A percentile compares a stretch with the other conserved stretches of the same genome.
These are phyloP conservation scores for Cudoniella acicularis DNA, from an alignment of 495 filamentous ascomycete species.

Conservation along the genomic window DNA sequence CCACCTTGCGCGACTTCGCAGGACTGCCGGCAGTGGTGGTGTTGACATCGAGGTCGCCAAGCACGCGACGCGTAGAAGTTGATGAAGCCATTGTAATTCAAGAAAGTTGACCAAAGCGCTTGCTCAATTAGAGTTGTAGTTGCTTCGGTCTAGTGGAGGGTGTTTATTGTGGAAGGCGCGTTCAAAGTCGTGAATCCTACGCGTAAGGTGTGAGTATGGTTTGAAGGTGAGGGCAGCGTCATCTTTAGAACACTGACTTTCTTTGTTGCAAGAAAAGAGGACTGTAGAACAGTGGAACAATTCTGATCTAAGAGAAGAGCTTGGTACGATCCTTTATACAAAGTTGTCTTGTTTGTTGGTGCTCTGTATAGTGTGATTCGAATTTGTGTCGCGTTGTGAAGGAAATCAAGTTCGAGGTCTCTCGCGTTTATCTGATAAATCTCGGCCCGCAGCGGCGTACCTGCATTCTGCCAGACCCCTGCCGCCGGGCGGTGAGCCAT, in stretches of 20 bases:
- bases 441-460: constrained; percentile 9
- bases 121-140: not conserved
- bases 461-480: not conserved
- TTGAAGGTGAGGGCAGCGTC: not conserved
- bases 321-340: not conserved
- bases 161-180: not conserved
- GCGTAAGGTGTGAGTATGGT: not conserved
- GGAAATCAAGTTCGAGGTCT: not conserved
- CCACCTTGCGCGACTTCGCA: not conserved
- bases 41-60: constrained; percentile 40
- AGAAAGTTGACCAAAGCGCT: not conserved
- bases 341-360: not conserved
- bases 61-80: constrained; percentile 42
- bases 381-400: not conserved
- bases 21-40: constrained; percentile 15
- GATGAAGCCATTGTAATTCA: constrained; percentile 25
- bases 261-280: too few relatives aligned
- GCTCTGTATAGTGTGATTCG: not conserved
- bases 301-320: not conserved
- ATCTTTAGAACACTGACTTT: not conserved
- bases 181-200: not conserved
- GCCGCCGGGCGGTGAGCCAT: not conserved
- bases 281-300: not conserved
- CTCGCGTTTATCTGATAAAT: constrained; percentile 12
- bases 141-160: not conserved